phyloP scores from a whole-genome alignment of 2,329 filamentous ascomycete genomes.

The Pseudofabraea citricarpa region DNA sequence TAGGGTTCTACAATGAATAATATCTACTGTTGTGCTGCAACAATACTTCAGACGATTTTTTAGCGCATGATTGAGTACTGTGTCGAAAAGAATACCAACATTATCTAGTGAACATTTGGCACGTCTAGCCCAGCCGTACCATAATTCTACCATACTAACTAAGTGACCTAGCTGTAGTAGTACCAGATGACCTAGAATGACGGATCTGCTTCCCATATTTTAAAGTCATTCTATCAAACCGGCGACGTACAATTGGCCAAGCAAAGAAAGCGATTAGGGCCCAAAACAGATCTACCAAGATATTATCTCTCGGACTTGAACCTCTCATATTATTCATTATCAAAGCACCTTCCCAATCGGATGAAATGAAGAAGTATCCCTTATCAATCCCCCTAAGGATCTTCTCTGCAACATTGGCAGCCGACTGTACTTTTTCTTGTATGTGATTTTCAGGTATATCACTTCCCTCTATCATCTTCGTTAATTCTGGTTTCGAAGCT shows the following conservation, averaged over 20 bases:
- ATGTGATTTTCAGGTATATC: constrained; percentile 6
- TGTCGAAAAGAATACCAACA: too few species aligned
- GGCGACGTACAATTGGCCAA: constrained; percentile 7
- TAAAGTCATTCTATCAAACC: constrained; percentile 5
- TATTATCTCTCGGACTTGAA: constrained; percentile 8
- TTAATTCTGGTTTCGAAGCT: constrained; percentile 8
- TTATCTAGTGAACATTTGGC: too few species aligned
- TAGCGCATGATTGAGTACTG: too few species aligned
- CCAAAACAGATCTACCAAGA: constrained; percentile 5
- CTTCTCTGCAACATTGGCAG: constrained; percentile 2
- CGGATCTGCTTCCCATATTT: too few species aligned
- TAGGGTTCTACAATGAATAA: too few species aligned
- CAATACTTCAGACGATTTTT: too few species aligned
- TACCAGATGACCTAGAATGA: too few species aligned
- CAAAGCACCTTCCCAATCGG: constrained; percentile 6
- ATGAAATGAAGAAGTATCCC: constrained; percentile 6
- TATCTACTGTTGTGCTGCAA: too few species aligned
- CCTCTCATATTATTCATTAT: constrained; percentile 11
- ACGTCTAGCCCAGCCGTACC: too few species aligned
- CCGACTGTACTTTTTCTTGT: constrained; percentile 1
- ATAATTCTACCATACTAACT: too few species aligned
- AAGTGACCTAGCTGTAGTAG: too few species aligned
- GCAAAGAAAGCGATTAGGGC: constrained; percentile 5
- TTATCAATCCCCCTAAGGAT: constrained; percentile 7
- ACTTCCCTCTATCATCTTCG: constrained; percentile 10